Percentiles rank a stretch among this genome's conserved stretches.
Conservation (phyloP, 805 yeast species). For the Kazachstania bromeliacearum region DNA sequence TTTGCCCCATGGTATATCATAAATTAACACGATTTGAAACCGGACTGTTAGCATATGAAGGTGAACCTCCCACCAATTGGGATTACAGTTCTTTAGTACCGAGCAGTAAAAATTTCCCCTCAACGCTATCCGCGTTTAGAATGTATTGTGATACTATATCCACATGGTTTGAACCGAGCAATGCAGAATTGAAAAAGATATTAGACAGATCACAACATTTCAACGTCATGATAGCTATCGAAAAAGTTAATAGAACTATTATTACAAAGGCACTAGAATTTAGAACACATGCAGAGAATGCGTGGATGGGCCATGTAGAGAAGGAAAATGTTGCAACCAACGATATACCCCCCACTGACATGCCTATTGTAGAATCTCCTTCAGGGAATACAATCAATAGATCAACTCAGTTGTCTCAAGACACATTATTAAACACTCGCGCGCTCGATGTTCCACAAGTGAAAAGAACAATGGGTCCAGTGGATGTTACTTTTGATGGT, state of each 20-base stretch:
- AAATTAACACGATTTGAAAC: constrained; percentile 4
- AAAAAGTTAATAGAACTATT: constrained; percentile 12
- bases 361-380: neutral
- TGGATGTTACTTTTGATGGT: no score
- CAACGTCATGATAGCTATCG: constrained; percentile 8
- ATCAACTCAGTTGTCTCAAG: no score
- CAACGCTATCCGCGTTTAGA: constrained; percentile 2
- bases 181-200: constrained; percentile 4
- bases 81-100: neutral
- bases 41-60: neutral
- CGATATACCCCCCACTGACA: neutral
- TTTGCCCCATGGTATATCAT: constrained; percentile 6
- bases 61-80: neutral
- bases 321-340: neutral
- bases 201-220: constrained; percentile 9
- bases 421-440: no score
- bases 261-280: constrained; percentile 14
- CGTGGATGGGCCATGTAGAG: constrained; percentile 8
- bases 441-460: no score
- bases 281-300: constrained; percentile 12
- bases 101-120: neutral
- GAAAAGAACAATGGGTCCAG: no score
- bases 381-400: no score
- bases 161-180: constrained; percentile 4
- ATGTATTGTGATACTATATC: constrained; percentile 10